Evolutionary conservation across 2,329 filamentous ascomycete genomes (phyloP), one percentile per base, ranked within the genome.

Genomic region (Colletotrichum agaves): DNA sequence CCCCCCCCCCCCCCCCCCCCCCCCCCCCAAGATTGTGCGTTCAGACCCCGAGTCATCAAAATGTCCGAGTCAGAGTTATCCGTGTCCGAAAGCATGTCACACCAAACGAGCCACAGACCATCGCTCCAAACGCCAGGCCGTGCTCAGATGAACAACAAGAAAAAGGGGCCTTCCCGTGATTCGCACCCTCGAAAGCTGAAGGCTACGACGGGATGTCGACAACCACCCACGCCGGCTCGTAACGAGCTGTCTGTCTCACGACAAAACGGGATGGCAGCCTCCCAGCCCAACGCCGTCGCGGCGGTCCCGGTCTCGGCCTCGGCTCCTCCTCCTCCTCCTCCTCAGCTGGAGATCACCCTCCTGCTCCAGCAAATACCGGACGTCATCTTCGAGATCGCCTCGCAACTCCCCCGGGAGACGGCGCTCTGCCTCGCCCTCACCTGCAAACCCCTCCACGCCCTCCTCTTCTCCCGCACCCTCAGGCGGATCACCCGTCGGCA

Each of bases 401-500:
- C 61, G 4, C 65, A 68, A n/a, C 65, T 68, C 23, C 65, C 65
- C 15, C 41, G 31, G 27, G 61, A 59, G 37, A 64, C 65, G 43
- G 65, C 39, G 7, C 56, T 68, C 21, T 37, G 65, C 23, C 61
- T 68, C 10, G 61, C 65, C 0, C 53, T 68, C 46, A 55, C 65
- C 3, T 68, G 65, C 53, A 68, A 55, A 15, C 17, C 53, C 11
- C 65, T 68, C 23, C 47, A 68, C 23, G 31, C 46, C 27, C 53
- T 68, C 4, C 65, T 68, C n/a, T 68, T 59, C 12, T 41, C 12
- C 13, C 23, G 39, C 39, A 23, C 61, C 1, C 31, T 49, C 5
- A 39, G 35, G 6, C 62, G 63, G 4, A 21, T 64, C 10, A 60
- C 19, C 3, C 17, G 10, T 12, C 47, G 47, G 2, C 12, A 31